A percentile compares a stretch with the other conserved stretches of the same genome.
These are phyloP conservation scores for Trichomonas tenax DNA, from an alignment of 208 protist species.

Conservation along the genomic window DNA sequence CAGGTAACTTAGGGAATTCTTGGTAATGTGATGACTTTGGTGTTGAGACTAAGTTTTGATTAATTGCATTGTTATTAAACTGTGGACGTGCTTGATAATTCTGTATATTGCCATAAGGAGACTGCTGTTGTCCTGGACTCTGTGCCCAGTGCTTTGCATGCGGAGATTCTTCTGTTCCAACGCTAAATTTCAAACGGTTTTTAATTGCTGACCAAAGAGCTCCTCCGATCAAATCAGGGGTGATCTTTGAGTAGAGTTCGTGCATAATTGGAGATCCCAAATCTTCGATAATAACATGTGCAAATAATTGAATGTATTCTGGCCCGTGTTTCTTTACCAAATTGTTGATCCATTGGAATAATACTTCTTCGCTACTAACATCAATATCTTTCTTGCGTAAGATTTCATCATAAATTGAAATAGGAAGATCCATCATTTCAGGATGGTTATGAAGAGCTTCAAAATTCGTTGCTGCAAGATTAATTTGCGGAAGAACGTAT, in stretches of 20 bases:
- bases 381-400: background rate
- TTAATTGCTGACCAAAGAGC: background rate
- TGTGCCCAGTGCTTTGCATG: background rate
- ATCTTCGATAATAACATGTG: background rate
- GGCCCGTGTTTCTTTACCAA: background rate
- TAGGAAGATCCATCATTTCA: background rate
- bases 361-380: background rate
- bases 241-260: background rate
- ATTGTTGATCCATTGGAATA: background rate
- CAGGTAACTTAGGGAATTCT: background rate
- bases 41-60: background rate
- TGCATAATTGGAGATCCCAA: background rate
- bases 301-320: background rate
- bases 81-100: background rate
- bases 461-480: background rate
- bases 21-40: background rate
- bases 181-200: background rate
- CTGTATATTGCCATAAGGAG: background rate
- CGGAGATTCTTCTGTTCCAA: background rate
- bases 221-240: background rate
- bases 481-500: background rate
- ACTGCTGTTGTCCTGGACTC: background rate
- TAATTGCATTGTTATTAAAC: background rate
- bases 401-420: background rate
- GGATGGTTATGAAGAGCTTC: background rate